phyloP scores from a whole-genome alignment of 2,329 filamentous ascomycete genomes.

The Beauveria bassiana region DNA sequence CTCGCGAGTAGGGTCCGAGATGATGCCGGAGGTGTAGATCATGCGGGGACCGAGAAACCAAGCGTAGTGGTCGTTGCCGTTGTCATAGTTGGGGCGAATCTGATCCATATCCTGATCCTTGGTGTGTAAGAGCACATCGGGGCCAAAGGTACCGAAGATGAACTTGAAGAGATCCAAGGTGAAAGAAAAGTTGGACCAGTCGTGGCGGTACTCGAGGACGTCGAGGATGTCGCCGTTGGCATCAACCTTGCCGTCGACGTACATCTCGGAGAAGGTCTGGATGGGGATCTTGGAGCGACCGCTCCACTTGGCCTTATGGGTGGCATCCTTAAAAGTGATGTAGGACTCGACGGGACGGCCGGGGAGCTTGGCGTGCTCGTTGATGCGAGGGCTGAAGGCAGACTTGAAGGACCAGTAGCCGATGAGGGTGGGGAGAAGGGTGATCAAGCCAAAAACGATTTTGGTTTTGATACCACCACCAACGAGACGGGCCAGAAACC shows the following conservation, averaged over 20 bases:
- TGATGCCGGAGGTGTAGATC: slow-evolving; percentile 96
- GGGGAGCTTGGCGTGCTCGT: slow-evolving; percentile 82
- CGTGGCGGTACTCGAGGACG: slow-evolving; percentile 85
- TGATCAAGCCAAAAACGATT: slow-evolving; percentile 78
- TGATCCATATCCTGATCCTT: slow-evolving; percentile 95
- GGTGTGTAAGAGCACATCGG: slow-evolving; percentile 88
- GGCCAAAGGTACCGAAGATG: slow-evolving; percentile 80
- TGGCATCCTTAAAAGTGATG: slow-evolving; percentile 68
- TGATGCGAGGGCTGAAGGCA: slow-evolving; percentile 76
- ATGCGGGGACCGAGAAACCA: slow-evolving; percentile 98
- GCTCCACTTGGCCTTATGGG: slow-evolving; percentile 57
- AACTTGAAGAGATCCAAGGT: slow-evolving; percentile 78
- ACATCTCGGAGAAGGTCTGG: slow-evolving; percentile 96
- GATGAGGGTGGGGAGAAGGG: slow-evolving; percentile 69
- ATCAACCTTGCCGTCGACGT: slow-evolving; percentile 89
- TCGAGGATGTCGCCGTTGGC: slow-evolving; percentile 93
- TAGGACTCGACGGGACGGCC: slow-evolving; percentile 88
- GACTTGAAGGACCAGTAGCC: slow-evolving; percentile 79
- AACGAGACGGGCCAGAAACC: slow-evolving; percentile 75
- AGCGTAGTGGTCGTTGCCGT: slow-evolving; percentile 95
- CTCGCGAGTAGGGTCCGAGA: slow-evolving; percentile 78
- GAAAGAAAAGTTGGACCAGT: slow-evolving; percentile 94
- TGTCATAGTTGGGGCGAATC: slow-evolving; percentile 95
- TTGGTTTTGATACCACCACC: slow-evolving; percentile 82
- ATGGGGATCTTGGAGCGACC: slow-evolving; percentile 77